Evolutionary conservation across 352 stramenopile species (phyloP).

Genomic region (Globisporangium canariense): DNA sequence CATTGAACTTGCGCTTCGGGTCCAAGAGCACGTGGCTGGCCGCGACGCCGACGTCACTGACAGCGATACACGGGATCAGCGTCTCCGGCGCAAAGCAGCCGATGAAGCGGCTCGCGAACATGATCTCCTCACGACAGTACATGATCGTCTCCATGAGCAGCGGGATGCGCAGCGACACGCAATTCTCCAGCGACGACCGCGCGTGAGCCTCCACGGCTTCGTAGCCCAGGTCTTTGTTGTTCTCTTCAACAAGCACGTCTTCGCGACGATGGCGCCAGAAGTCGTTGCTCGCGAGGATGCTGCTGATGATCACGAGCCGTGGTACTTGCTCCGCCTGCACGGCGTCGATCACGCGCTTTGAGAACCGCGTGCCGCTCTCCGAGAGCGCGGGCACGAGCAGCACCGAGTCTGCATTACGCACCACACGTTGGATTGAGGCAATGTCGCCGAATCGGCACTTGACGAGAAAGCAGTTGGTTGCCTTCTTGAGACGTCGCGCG

Average conservation of each 20-base stretch:
- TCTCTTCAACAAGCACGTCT: conserved; percentile 16
- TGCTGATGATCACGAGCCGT: conserved; percentile 66
- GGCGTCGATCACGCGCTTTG: conserved; percentile 65
- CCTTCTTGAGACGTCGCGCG: conserved; percentile 47
- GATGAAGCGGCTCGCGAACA: conserved; percentile 61
- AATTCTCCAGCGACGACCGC: conserved; percentile 35
- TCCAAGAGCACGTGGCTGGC: conserved; percentile 47
- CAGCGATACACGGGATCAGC: conserved; percentile 59
- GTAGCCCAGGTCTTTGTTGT: conserved; percentile 32
- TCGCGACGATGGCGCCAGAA: conserved; percentile 18
- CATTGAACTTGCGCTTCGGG: conserved; percentile 43
- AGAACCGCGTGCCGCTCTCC: conserved; percentile 54
- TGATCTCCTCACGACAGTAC: conserved; percentile 70
- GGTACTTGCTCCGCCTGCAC: conserved; percentile 37
- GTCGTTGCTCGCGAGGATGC: conserved; percentile 48
- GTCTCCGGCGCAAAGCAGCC: conserved; percentile 47
- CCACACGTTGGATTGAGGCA: conserved; percentile 46
- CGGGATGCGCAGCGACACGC: conserved; percentile 60
- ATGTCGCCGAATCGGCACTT: conserved; percentile 52
- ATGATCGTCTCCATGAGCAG: conserved; percentile 76
- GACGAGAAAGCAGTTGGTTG: conserved; percentile 50
- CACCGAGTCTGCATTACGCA: conserved; percentile 69
- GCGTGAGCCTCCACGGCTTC: conserved; percentile 70
- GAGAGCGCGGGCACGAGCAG: conserved; percentile 63
- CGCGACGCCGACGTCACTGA: conserved; percentile 56